Conservation (phyloP, 2,329 filamentous ascomycete species). For the Ceratocystis diversiconidia region DNA sequence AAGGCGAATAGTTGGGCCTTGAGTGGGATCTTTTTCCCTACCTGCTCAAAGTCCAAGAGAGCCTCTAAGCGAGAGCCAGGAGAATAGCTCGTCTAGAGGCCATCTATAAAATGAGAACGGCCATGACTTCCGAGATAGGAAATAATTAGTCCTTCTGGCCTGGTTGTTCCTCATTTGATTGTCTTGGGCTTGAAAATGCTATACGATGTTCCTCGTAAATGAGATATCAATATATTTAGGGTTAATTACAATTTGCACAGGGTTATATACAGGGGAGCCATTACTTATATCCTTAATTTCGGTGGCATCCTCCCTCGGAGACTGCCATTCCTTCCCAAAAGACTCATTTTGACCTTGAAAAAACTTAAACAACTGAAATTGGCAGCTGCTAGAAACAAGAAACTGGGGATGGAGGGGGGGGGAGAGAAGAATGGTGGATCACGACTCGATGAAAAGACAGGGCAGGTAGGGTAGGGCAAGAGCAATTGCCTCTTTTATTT, state of each 20-base stretch:
- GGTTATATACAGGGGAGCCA: not conserved
- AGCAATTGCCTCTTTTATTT: not conserved
- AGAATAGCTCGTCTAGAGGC: not conserved
- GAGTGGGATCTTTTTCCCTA: not conserved
- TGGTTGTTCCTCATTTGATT: not conserved
- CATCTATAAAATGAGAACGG: not conserved
- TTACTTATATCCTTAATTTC: not conserved
- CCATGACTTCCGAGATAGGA: slow-evolving; percentile 9
- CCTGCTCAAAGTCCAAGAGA: not conserved
- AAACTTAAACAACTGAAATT: not conserved
- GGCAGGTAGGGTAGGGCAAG: not conserved
- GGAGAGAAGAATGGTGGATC: not conserved
- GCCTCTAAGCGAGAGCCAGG: not conserved
- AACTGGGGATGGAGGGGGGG: not conserved
- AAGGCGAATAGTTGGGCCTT: not conserved
- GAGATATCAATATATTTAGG: too few relatives aligned
- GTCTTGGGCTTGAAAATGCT: not conserved
- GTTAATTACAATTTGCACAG: not conserved
- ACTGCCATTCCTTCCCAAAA: slow-evolving; percentile 5
- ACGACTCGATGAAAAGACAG: too few relatives aligned
- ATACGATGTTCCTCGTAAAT: not conserved
- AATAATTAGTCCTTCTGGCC: not conserved
- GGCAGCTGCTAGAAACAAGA: not conserved
- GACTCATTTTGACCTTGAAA: not conserved
- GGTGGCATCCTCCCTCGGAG: slow-evolving; percentile 1